Conservation (phyloP, 768 basidiomycete species). For the Suillus lakei region DNA sequence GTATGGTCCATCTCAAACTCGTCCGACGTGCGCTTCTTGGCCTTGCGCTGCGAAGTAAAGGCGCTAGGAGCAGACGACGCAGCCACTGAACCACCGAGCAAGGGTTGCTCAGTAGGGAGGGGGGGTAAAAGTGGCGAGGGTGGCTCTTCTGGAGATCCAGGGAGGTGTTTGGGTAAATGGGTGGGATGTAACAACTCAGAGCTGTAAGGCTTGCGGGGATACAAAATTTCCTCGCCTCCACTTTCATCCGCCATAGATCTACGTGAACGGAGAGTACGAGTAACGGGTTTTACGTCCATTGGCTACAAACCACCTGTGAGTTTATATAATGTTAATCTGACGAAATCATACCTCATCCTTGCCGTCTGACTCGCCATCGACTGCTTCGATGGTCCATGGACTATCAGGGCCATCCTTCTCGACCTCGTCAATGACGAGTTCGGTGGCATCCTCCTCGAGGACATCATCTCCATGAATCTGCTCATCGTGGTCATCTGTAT, state of each 20-base stretch:
- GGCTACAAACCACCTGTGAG: conserved; percentile 34
- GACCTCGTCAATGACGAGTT: conserved; percentile 32
- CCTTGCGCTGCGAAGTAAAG: conserved; percentile 59
- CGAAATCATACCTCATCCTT: conserved; percentile 60
- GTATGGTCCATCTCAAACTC: conserved; percentile 82
- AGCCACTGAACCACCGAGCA: conserved; percentile 31
- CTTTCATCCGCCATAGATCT: conserved; percentile 82
- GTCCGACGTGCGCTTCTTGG: conserved; percentile 79
- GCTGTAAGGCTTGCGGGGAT: conserved; percentile 65
- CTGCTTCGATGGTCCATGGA: conserved; percentile 88
- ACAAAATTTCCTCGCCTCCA: conserved; percentile 89
- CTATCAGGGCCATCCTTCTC: conserved; percentile 71
- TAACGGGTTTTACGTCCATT: conserved; percentile 46
- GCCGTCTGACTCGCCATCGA: conserved; percentile 80
- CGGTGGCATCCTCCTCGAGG: conserved; percentile 33
- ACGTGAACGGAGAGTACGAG: conserved; percentile 57
- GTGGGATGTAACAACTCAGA: conserved; percentile 36
- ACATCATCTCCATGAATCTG: conserved; percentile 40
- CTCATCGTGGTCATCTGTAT: conserved; percentile 45
- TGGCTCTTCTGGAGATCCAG: conserved; percentile 28
- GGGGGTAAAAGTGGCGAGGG: conserved; percentile 33
- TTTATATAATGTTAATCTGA: not conserved
- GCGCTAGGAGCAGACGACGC: conserved; percentile 66
- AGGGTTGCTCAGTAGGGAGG: conserved; percentile 37
- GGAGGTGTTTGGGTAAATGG: conserved; percentile 35